Evolutionary conservation across 305 asterid species (phyloP), one percentile per base, ranked within the genome.

Genomic region (Solanum chacoense): DNA sequence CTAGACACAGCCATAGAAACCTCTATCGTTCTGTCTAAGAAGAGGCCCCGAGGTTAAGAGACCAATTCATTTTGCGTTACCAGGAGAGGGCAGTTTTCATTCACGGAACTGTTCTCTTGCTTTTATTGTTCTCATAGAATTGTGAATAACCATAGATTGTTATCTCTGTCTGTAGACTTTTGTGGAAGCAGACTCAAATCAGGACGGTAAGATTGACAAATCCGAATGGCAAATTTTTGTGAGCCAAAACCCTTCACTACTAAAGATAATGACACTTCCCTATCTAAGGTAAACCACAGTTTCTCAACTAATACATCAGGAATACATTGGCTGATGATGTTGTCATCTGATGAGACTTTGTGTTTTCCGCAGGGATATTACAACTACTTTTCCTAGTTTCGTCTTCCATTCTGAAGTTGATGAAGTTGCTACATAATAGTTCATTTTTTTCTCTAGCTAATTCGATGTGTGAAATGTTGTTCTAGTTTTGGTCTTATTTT

Each of bases 201-300:
- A 90, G 90, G 98, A 95, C 55, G 98, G 98, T 24, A 94, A 92
- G 91, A 95, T 94, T 42, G 96, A 94, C 87, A 90, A 93, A 20
- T 90, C 92, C 28, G 98, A 94, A 89, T 95, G 97, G 98, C 93
- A 93, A 31, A 91, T 87, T 26, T 93, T 93, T 71, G 95, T 90
- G 6, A n/a, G 85, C 7, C 89, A 75, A 72, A 95, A 93, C 71
- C 96, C 97, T n/a, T 93, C 95, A n/a, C 89, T 94, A 91, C 88
- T 94, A 40, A 94, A 90, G 91, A 94, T 94, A 88, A 94, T 94
- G 95, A 91, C 98, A 1, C 91, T 94, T 72, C 95, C 98, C 29
- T 89, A 93, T 88, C 89, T 94, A 69, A 94, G 92, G 98, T 93
- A 93, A 72, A 72, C 80, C 74, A n/a, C 0, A 24, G 26, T 32